Evolutionary conservation across 495 filamentous ascomycete genomes (phyloP).

Genomic region (Penicillium ochrochloron): DNA sequence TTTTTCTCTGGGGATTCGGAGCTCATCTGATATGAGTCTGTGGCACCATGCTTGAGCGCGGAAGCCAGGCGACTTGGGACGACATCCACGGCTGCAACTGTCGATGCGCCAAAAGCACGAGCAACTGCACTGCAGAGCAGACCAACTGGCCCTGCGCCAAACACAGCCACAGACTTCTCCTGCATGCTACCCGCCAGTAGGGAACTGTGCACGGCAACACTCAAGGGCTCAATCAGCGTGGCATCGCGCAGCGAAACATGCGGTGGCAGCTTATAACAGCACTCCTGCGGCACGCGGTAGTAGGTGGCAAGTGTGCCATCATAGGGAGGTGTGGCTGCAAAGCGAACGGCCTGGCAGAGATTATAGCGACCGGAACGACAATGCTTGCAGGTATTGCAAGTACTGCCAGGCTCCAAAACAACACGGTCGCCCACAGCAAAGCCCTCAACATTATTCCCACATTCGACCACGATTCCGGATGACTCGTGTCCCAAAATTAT

Average conservation of each 20-base stretch:
- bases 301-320: background rate
- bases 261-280: background rate
- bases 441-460: slow-evolving; percentile 59
- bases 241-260: background rate
- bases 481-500: slow-evolving; percentile 73
- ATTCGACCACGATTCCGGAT: slow-evolving; percentile 63
- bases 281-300: background rate
- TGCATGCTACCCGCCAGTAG: slow-evolving; percentile 70
- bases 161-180: slow-evolving; percentile 77
- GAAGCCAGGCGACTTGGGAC: slow-evolving; percentile 69
- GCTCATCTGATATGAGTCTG: slow-evolving; percentile 57
- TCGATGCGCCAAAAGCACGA: slow-evolving; percentile 72
- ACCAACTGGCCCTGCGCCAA: slow-evolving; percentile 86
- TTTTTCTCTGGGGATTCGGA: slow-evolving; percentile 59
- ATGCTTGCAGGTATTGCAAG: slow-evolving; percentile 60
- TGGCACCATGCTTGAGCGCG: slow-evolving; percentile 67
- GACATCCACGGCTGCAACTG: slow-evolving; percentile 80
- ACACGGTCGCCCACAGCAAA: slow-evolving; percentile 70
- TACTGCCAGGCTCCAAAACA: slow-evolving; percentile 80
- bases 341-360: slow-evolving; percentile 67
- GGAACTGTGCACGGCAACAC: slow-evolving; percentile 79
- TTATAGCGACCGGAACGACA: slow-evolving; percentile 50
- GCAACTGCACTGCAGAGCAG: slow-evolving; percentile 79
- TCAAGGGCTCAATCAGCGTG: slow-evolving; percentile 55
- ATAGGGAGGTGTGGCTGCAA: slow-evolving; percentile 86